Evolutionary conservation across 2,329 filamentous ascomycete species (phyloP), one percentile per base, ranked within the genome.

Genomic region (Trichoderma asperellum): DNA sequence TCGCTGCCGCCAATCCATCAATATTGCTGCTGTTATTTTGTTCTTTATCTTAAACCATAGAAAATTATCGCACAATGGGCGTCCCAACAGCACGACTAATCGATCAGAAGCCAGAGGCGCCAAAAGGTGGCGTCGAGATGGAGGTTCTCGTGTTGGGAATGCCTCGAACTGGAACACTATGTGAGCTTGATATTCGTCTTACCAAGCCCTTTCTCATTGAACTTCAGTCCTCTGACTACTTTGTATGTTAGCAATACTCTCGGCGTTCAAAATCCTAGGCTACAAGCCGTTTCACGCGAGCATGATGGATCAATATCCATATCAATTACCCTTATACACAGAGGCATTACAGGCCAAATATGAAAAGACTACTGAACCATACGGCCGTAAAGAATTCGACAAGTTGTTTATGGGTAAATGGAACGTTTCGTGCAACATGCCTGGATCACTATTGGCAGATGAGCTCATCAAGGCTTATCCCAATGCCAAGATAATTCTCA

Each of bases 401-500:
- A 49, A 53, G 21, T 29, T 32, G 7, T 32, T 35, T 40, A 34
- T 37, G 18, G 34, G 12, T 8, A 16, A 21, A 21, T 32, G 32
- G 27, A 18, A 34, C 35, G 21, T 35, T 60, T 24, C 35, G 11
- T 60, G 27, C n/a, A 32, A 37, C 8, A 60, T 35, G 57, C 62
- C 62, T 14, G 55, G 62, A 29, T 66, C 49, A 14, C 27, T 66
- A 1, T 66, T 66, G 7, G 32, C 56, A 29, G 29, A 56, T 4
- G 62, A 66, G 24, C 62, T 66, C 62, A 56, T 66, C 49, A 32
- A 29, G 21, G 55, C 64, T 24, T 68, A 68, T 49, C 64, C 64
- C 8, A 21, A 59, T 5, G 64, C 64, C 11, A 58, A 59, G 47
- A 56, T 68, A 27, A 59, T 68, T 14, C 64, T 68, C 7, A 52